A percentile compares a stretch with the other conserved stretches of the same genome.
Evolutionary conservation across 441 rosid species (phyloP).

Genomic region (Adansonia rubrostipa): DNA sequence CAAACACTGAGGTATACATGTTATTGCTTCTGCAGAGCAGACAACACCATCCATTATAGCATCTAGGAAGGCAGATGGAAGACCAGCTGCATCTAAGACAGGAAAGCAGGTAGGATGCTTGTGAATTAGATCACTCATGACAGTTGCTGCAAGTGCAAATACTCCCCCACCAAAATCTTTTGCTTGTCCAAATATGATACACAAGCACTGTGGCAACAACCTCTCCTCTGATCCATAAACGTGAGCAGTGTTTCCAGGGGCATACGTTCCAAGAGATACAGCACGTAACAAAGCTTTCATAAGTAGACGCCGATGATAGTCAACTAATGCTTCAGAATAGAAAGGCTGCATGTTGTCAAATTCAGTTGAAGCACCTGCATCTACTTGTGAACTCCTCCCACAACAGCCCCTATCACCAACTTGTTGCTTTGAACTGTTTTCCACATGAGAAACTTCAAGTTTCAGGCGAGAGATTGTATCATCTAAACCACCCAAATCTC

Average conservation of each 20-base stretch:
- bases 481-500: slow-evolving; percentile 98
- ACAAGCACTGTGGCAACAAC: slow-evolving; percentile 86
- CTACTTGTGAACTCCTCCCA: slow-evolving; percentile 44
- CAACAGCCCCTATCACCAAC: slow-evolving; percentile 55
- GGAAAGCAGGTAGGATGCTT: slow-evolving; percentile 94
- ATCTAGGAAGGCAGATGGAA: slow-evolving; percentile 93
- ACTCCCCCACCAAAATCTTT: slow-evolving; percentile 98
- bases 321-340: slow-evolving; percentile 87
- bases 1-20: slow-evolving; percentile 97
- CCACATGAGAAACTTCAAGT: slow-evolving; percentile 76
- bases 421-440: slow-evolving; percentile 58
- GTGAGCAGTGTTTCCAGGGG: slow-evolving; percentile 86
- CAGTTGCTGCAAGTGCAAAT: slow-evolving; percentile 93
- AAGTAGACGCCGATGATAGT: slow-evolving; percentile 73
- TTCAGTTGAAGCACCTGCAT: slow-evolving; percentile 50
- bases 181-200: slow-evolving; percentile 80
- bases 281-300: slow-evolving; percentile 91
- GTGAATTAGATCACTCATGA: slow-evolving; percentile 97
- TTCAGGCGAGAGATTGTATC: slow-evolving; percentile 86
- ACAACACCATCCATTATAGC: slow-evolving; percentile 88
- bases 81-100: slow-evolving; percentile 85
- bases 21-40: slow-evolving; percentile 91
- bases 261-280: slow-evolving; percentile 94
- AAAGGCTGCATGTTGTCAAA: slow-evolving; percentile 64
- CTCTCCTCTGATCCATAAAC: slow-evolving; percentile 88